Evolutionary conservation across 768 basidiomycete species (phyloP).

Genomic region (Auricularia sp.): DNA sequence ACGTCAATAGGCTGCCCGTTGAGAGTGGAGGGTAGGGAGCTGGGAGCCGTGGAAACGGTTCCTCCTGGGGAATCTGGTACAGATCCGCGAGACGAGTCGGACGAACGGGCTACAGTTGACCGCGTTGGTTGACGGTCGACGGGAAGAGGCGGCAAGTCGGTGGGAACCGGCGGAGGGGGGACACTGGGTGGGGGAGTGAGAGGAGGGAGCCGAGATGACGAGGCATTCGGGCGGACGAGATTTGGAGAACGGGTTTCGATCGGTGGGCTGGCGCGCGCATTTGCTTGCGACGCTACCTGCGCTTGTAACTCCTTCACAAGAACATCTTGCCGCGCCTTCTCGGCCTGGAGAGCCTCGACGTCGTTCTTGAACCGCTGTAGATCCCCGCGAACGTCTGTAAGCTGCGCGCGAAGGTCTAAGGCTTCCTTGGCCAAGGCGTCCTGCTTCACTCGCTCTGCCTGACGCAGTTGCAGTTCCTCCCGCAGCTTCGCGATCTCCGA

Average conservation of each 20-base stretch:
- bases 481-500: conserved; percentile 42
- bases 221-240: conserved; percentile 44
- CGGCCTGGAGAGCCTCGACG: conserved; percentile 63
- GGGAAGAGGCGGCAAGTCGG: conserved; percentile 26
- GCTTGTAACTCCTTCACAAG: conserved; percentile 72
- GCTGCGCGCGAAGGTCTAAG: background rate
- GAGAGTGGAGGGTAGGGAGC: conserved; percentile 25
- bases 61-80: conserved; percentile 43
- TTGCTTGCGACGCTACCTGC: conserved; percentile 27
- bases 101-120: conserved; percentile 32
- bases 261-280: conserved; percentile 35
- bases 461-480: conserved; percentile 36
- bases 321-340: conserved; percentile 57
- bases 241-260: conserved; percentile 6
- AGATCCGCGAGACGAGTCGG: conserved; percentile 57
- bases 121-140: conserved; percentile 46
- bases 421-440: background rate
- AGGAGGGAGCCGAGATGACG: conserved; percentile 64
- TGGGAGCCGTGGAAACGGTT: conserved; percentile 45
- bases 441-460: background rate
- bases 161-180: conserved; percentile 75
- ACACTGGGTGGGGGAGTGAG: conserved; percentile 81
- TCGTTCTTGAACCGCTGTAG: conserved; percentile 68
- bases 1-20: conserved; percentile 36
- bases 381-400: conserved; percentile 5